phyloP scores from a whole-genome alignment of 495 filamentous ascomycete genomes.

The Penicillium cataractarum region DNA sequence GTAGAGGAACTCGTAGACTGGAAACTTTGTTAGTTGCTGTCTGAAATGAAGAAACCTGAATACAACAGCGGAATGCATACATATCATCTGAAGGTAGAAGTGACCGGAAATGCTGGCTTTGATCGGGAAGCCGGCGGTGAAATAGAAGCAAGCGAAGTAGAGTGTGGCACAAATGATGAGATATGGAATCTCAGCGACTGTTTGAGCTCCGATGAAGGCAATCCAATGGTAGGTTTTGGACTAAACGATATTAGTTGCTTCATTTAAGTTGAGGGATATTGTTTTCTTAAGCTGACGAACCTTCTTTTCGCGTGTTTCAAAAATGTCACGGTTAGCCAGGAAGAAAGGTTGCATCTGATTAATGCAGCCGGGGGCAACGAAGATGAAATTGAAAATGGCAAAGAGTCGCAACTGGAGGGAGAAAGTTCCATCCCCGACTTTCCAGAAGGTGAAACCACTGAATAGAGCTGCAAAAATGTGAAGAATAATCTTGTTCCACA shows the following conservation, averaged over 20 bases:
- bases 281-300: conserved; percentile 41
- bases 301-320: conserved; percentile 72
- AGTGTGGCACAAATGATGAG: conserved; percentile 57
- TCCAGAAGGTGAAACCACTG: conserved; percentile 52
- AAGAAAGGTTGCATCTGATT: conserved; percentile 91
- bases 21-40: conserved; percentile 14
- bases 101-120: conserved; percentile 47
- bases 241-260: conserved; percentile 56
- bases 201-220: conserved; percentile 46
- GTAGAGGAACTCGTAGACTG: conserved; percentile 52
- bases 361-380: conserved; percentile 77
- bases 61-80: conserved; percentile 30
- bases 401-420: conserved; percentile 43
- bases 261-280: conserved; percentile 59
- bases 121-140: conserved; percentile 54
- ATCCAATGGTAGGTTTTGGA: conserved; percentile 56
- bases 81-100: conserved; percentile 52
- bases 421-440: conserved; percentile 45
- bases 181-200: conserved; percentile 64
- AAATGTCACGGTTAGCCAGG: conserved; percentile 75
- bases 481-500: conserved; percentile 48
- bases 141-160: conserved; percentile 65
- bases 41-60: no score
- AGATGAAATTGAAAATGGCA: conserved; percentile 75
- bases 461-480: conserved; percentile 46